These are phyloP conservation scores for Penicillium sp. DNA, from an alignment of 2,329 filamentous ascomycete species.

Conservation along the genomic window DNA sequence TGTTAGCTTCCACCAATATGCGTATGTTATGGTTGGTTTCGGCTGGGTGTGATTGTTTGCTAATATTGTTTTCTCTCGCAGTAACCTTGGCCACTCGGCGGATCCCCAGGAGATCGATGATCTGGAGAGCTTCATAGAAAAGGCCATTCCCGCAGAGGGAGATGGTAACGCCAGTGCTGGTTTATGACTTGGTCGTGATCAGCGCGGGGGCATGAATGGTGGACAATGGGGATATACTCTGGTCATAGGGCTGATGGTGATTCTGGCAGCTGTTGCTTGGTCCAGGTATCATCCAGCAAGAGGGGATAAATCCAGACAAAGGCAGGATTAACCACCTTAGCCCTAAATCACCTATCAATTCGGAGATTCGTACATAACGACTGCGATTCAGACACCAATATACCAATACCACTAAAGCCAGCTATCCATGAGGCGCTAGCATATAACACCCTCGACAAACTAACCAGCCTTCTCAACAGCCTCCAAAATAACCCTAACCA, in stretches of 20 bases:
- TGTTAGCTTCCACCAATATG: conserved; percentile 72
- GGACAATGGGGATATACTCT: conserved; percentile 18
- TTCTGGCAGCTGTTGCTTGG: conserved; percentile 25
- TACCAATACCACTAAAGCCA: not conserved
- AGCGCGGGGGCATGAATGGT: not conserved
- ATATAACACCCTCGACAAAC: not conserved
- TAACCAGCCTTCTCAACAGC: conserved; percentile 24
- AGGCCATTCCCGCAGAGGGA: conserved; percentile 50
- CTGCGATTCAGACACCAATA: not conserved
- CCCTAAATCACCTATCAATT: not conserved
- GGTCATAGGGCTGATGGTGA: conserved; percentile 24
- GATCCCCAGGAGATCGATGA: conserved; percentile 76
- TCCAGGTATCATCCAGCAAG: conserved; percentile 13
- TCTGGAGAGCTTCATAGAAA: conserved; percentile 62
- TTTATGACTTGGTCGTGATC: conserved; percentile 34
- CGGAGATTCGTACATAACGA: not conserved
- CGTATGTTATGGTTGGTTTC: conserved; percentile 50
- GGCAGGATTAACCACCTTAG: conserved; percentile 5
- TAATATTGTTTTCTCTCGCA: conserved; percentile 35
- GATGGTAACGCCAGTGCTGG: conserved; percentile 29
- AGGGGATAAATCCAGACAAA: not conserved
- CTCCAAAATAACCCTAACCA: conserved; percentile 28
- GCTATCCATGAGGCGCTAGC: too few species aligned
- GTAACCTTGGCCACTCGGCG: conserved; percentile 71
- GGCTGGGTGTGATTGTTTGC: not conserved